Evolutionary conservation across 2,329 filamentous ascomycete species (phyloP).

Genomic region (Huntiella savannae): DNA sequence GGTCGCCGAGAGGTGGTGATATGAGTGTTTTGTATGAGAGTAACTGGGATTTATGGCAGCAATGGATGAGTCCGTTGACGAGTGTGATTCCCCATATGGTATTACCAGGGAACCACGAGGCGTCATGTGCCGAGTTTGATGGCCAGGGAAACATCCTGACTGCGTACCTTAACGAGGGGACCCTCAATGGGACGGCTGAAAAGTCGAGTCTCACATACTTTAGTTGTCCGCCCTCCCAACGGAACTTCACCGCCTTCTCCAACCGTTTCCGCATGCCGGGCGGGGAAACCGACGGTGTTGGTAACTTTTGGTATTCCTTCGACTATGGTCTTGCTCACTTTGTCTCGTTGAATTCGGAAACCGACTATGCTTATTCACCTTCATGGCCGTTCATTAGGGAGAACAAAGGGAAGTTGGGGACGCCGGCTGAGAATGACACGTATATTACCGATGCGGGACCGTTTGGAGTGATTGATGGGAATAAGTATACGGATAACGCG

Average conservation of each 20-base stretch:
- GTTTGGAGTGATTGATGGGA: constrained; percentile 25
- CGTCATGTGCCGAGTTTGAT: constrained; percentile 28
- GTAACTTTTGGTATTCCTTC: constrained; percentile 36
- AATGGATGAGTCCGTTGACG: constrained; percentile 26
- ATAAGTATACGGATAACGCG: constrained; percentile 21
- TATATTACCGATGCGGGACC: constrained; percentile 29
- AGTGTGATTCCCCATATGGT: constrained; percentile 30
- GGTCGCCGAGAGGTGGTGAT: constrained; percentile 27
- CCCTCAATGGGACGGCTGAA: constrained; percentile 23
- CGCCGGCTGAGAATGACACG: constrained; percentile 23
- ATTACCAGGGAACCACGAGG: constrained; percentile 31
- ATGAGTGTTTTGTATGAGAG: constrained; percentile 30
- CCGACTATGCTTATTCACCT: constrained; percentile 29
- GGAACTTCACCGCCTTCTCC: constrained; percentile 31
- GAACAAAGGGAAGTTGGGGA: constrained; percentile 21
- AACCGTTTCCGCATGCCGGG: constrained; percentile 33
- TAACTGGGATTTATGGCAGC: constrained; percentile 33
- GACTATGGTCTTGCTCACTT: constrained; percentile 35
- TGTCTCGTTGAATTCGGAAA: constrained; percentile 27
- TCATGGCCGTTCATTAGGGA: constrained; percentile 26
- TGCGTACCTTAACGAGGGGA: constrained; percentile 26
- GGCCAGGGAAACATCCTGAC: constrained; percentile 24
- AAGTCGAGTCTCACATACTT: constrained; percentile 26
- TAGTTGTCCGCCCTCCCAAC: constrained; percentile 31
- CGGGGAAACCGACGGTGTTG: constrained; percentile 25